phyloP scores from a whole-genome alignment of 805 yeast genomes.

The Maudiozyma serrabonitensis region DNA sequence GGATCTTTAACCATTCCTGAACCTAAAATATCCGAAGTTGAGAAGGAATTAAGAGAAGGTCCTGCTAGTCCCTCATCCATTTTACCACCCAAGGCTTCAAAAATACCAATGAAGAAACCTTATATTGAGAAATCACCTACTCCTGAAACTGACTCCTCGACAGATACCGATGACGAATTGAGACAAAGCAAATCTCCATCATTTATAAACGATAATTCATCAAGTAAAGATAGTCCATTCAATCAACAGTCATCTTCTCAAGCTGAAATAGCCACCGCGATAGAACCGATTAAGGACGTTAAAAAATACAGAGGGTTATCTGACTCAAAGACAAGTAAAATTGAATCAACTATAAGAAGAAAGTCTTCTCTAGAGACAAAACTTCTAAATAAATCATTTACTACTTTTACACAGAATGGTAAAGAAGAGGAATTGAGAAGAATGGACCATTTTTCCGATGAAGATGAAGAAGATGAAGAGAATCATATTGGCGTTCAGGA shows the following conservation, averaged over 20 bases:
- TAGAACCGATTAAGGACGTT: not conserved
- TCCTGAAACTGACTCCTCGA: conserved; percentile 1
- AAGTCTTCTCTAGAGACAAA: conserved; percentile 20
- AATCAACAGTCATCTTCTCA: conserved; percentile 1
- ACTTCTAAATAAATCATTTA: conserved; percentile 10
- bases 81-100: conserved; percentile 25
- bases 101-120: conserved; percentile 30
- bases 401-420: conserved; percentile 10
- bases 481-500: not conserved
- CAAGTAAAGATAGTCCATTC: conserved; percentile 6
- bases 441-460: conserved; percentile 8
- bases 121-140: conserved; percentile 10
- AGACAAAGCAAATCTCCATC: conserved; percentile 1
- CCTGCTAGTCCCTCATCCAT: conserved; percentile 30
- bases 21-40: conserved; percentile 34
- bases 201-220: not conserved
- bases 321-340: not conserved
- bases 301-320: not conserved
- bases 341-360: conserved; percentile 8
- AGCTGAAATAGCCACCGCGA: not conserved
- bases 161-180: conserved; percentile 2
- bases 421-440: conserved; percentile 12
- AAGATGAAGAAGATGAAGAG: conserved; percentile 4
- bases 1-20: conserved; percentile 38
- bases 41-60: conserved; percentile 31